A percentile compares a stretch with the other conserved stretches of the same genome.
Evolutionary conservation across 257 asterid species (phyloP).

Genomic region (Leonotis leonurus): DNA sequence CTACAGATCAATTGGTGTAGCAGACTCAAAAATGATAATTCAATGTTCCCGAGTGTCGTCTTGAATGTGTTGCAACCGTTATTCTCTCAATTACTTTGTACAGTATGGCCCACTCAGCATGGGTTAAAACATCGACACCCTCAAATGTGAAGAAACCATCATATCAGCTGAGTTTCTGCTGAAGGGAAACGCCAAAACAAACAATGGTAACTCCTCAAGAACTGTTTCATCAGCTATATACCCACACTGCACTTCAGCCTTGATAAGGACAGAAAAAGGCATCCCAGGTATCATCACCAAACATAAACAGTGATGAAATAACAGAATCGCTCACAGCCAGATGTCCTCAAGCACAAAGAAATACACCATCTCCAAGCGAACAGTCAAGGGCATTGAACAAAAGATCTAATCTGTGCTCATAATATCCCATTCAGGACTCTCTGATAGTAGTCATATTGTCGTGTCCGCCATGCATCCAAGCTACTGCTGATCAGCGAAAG

Average conservation of each 20-base stretch:
- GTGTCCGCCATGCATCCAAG: constrained; percentile 99
- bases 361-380: constrained; percentile 16
- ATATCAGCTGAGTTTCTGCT: constrained; percentile 18
- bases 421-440: constrained; percentile 94
- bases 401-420: constrained; percentile 28
- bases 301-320: constrained; percentile 14
- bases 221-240: constrained; percentile 18
- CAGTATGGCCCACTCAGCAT: constrained; percentile 32
- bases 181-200: constrained; percentile 18
- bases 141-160: constrained; percentile 8
- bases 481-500: constrained; percentile 98
- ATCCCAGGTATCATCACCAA: constrained; percentile 4
- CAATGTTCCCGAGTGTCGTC: constrained; percentile 18
- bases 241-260: constrained; percentile 17
- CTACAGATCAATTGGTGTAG: constrained; percentile 20
- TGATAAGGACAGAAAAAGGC: constrained; percentile 15
- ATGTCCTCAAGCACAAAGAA: constrained; percentile 11
- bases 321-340: constrained; percentile 3
- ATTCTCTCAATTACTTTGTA: constrained; percentile 34
- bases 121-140: constrained; percentile 14
- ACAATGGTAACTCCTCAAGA: constrained; percentile 13
- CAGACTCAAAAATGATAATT: constrained; percentile 24
- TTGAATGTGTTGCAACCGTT: constrained; percentile 21
- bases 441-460: constrained; percentile 96
- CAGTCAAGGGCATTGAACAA: constrained; percentile 6